Evolutionary conservation across 805 yeast species (phyloP), one percentile per base, ranked within the genome.

Genomic region (Starmerella apis): DNA sequence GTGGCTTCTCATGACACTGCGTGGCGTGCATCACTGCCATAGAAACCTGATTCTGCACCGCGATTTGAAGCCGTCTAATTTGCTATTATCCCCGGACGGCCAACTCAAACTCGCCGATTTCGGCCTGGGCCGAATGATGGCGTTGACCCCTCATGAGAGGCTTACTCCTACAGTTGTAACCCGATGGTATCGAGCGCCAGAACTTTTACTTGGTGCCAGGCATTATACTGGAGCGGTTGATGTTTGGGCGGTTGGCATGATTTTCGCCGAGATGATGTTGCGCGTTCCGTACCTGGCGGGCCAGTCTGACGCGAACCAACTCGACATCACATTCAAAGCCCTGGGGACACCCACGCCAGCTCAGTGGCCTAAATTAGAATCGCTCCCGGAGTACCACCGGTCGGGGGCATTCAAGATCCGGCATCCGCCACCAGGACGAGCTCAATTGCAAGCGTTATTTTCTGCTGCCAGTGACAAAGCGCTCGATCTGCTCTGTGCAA

Each of bases 151-250:
- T 0, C 59, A 61, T 42, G 77, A 80, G 41, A 77, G 79, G 51
- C 70, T 92, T 64, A 85, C 97, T 0, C 84, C 95, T 1, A 90
- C 88, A 55, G 99, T 92, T 3, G 98, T 92, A 1, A 92, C 99
- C 2, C 70, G 97, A 53, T 92, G 99, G 99, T 92, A 92, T 66
- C 71, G 97, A 49, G 95, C 97, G 0, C 99, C 99, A 0, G 99
- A 92, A 61, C 69, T 92, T 43, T 68, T 92, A 22, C 78, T 90
- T 54, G 96, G 96, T 0, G 83, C 96, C 0, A 75, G 81, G 43
- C 92, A 86, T 64, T 92, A 92, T 61, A 82, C 95, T 0, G 81
- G 81, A 1, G 94, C 94, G 0, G 77, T 92, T 3, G 99, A 92
- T 67, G 70, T 87, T 11, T 92, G 99, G 99, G 90, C 97, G 0